Evolutionary conservation across 345 rosid species (phyloP), one percentile per base, ranked within the genome.

Genomic region (Hypericum perforatum): DNA sequence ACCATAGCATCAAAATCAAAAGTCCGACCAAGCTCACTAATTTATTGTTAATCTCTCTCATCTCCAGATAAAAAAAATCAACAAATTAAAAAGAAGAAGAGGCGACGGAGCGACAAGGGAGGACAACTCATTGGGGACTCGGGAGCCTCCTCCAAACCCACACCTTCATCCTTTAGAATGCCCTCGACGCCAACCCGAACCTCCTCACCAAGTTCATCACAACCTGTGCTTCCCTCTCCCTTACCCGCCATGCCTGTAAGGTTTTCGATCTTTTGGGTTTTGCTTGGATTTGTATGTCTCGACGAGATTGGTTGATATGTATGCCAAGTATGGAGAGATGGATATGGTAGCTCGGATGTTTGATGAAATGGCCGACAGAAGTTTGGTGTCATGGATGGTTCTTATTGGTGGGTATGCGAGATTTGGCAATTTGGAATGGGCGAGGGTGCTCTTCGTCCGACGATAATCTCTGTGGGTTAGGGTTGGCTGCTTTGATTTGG

Each of bases 351-450:
- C 64, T 43, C 75, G 59, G 46, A 37, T 77, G 71, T 84, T 88
- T 7, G 84, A 80, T 10, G 90, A 82, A 54, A 88, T 84, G 90
- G 40, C 73, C 53, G 69, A 60, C 3, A 80, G 74, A 66, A 82
- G 77, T 65, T 16, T 68, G 51, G 88, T 82, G 41, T 82, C 94
- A 0, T 82, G 94, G 96, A 88, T 94, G 0, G 90, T 81, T 55
- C 56, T 84, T 6, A 72, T 88, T 12, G 66, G 82, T 32, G 90
- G 94, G 39, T 82, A 77, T 43, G 66, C 68, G 47, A 80, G 64
- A 70, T 61, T 62, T 16, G 82, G 81, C 7, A 69, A 80, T 65
- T 56, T 84, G 65, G 53, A 5, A 39, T 59, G 52, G 10, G 94
- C 96, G 0, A 46, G 54, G 70, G 57, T 67, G 37, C 65, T 88